Evolutionary conservation across 169 alveolate genomes (phyloP), one percentile per base, ranked within the genome.

Genomic region (Cryptosporidium baileyi): DNA sequence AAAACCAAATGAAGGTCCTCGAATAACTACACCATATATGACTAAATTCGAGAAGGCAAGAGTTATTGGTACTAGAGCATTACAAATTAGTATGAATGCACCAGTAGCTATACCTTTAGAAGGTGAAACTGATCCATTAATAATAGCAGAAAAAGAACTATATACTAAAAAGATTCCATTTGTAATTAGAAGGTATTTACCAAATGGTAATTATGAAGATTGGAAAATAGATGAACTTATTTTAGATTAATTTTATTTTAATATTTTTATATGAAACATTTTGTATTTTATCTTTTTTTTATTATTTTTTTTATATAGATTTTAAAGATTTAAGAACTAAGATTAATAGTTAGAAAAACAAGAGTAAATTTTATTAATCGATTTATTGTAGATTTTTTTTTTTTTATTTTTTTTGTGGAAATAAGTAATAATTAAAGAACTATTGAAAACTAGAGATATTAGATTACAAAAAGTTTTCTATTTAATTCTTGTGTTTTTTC

Each of bases 31-130:
- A 9, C 98, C 98, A 13, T 96, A 93, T 91, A 90, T 97, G 93
- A 97, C 99, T 28, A 97, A 97, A 92, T 98, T 96, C 91, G 99
- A 98, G 93, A 96, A 96, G 92, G 99, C 99, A 17, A 95, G 99
- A 89, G 93, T 98, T 52, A 94, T 98, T 45, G 99, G 99, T 11
- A 98, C 99, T 0, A 91, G 99, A 63, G 99, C 99, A 15, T 91
- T 98, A 60, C 99, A 98, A 89, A 98, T 98, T 60, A 95, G 99
- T 81, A 93, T 97, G 93, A 96, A 97, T 92, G 99, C 99, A 28
- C 99, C 99, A 3, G 94, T 97, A 45, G 93, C 97, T 63, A 94
- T 93, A 3, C 96, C 96, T 13, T 89, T 95, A 9, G 95, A 94
- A 45, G 96, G 96, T 60, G 98, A 96, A 67, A 96, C 97, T 30